These are phyloP conservation scores for Malassezia sp. DNA, from an alignment of 1,284 basidiomycete species.

Conservation along the genomic window DNA sequence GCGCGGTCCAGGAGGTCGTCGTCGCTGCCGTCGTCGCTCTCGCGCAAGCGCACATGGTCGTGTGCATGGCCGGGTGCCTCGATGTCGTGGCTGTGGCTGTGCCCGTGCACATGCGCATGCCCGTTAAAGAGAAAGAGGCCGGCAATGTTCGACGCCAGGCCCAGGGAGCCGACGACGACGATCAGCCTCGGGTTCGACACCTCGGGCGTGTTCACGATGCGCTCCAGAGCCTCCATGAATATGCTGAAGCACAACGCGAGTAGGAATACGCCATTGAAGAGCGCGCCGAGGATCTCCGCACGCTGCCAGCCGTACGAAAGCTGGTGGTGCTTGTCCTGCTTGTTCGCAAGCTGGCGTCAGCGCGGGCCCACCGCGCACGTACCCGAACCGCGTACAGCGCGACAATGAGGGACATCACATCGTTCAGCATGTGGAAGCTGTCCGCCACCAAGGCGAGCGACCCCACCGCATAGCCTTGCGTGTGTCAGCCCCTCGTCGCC, in stretches of 20 bases:
- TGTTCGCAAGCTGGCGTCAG: slow-evolving; percentile 8
- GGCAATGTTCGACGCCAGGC: slow-evolving; percentile 80
- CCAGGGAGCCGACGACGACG: slow-evolving; percentile 78
- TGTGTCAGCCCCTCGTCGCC: too few species aligned
- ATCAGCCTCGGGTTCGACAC: slow-evolving; percentile 75
- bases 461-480: slow-evolving; percentile 75
- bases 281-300: slow-evolving; percentile 73
- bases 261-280: slow-evolving; percentile 93
- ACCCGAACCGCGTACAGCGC: slow-evolving; percentile 82
- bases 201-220: slow-evolving; percentile 66
- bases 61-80: slow-evolving; percentile 35
- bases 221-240: slow-evolving; percentile 77
- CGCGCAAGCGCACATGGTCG: slow-evolving; percentile 14
- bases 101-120: slow-evolving; percentile 47
- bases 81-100: slow-evolving; percentile 58
- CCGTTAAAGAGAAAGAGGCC: slow-evolving; percentile 89
- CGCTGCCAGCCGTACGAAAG: slow-evolving; percentile 96
- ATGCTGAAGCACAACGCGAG: slow-evolving; percentile 93
- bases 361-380: neutral
- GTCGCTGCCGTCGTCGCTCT: neutral
- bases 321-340: slow-evolving; percentile 43
- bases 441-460: slow-evolving; percentile 91
- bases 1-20: slow-evolving; percentile 2
- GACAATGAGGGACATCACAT: slow-evolving; percentile 80
- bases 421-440: slow-evolving; percentile 82